These are phyloP conservation scores for Phialophora macrospora DNA, from an alignment of 2,329 filamentous ascomycete species.

Conservation along the genomic window DNA sequence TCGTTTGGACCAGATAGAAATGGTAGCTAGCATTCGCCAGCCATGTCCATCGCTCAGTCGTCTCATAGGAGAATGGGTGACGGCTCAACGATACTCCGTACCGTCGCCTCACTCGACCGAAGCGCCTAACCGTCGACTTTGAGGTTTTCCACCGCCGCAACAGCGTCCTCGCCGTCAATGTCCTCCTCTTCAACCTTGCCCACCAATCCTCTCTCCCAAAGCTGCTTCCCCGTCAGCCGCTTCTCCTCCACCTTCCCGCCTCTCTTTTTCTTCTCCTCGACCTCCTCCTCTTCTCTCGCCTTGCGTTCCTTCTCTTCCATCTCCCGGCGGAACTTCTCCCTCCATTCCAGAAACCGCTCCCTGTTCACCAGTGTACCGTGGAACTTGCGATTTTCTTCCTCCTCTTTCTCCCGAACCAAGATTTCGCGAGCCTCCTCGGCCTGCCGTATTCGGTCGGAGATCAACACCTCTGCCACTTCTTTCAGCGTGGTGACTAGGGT, in stretches of 20 bases:
- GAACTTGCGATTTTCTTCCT: conserved; percentile 96
- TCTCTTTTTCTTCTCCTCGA: conserved; percentile 80
- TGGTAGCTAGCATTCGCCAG: conserved; percentile 20
- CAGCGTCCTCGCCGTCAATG: conserved; percentile 68
- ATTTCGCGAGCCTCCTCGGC: conserved; percentile 60
- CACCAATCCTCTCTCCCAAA: conserved; percentile 77
- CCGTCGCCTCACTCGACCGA: neutral
- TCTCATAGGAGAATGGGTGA: neutral
- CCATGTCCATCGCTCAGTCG: neutral
- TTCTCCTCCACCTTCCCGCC: conserved; percentile 69
- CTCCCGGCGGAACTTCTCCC: conserved; percentile 76
- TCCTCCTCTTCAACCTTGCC: conserved; percentile 69
- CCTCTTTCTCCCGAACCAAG: conserved; percentile 67
- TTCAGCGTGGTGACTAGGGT: conserved; percentile 86
- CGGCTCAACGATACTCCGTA: neutral
- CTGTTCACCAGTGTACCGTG: conserved; percentile 86
- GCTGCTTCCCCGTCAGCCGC: conserved; percentile 72
- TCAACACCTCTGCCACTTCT: conserved; percentile 84
- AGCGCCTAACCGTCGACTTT: conserved; percentile 56
- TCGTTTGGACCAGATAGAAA: conserved; percentile 26
- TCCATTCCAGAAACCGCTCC: conserved; percentile 84
- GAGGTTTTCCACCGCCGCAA: conserved; percentile 69
- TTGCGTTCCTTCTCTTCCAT: conserved; percentile 74
- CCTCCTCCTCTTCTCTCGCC: conserved; percentile 73
- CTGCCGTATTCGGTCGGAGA: conserved; percentile 72